A percentile compares a stretch with the other conserved stretches of the same genome.
Evolutionary conservation across 805 yeast species (phyloP).

Genomic region (Kuraishia piskuri): DNA sequence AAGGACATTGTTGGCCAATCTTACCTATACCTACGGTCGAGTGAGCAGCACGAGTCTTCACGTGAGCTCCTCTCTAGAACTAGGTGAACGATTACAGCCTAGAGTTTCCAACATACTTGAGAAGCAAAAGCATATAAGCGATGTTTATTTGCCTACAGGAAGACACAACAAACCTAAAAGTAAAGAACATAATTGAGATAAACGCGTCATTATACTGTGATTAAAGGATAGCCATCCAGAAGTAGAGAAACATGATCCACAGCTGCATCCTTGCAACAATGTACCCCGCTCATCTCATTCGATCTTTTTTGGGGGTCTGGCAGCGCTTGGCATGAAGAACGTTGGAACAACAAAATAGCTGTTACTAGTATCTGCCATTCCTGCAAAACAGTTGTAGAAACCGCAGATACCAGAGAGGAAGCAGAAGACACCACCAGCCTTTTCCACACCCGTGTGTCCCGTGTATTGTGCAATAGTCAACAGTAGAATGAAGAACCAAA

Average conservation of each 20-base stretch:
- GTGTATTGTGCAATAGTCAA: slow-evolving; percentile 36
- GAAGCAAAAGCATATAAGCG: background rate
- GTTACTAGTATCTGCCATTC: slow-evolving; percentile 36
- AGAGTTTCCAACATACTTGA: too few species aligned
- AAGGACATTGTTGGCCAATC: too few species aligned
- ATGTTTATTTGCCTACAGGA: background rate
- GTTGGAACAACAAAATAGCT: slow-evolving; percentile 48
- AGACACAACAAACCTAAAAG: background rate
- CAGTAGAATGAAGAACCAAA: slow-evolving; percentile 36
- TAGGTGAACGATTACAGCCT: too few species aligned
- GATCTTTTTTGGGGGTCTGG: slow-evolving; percentile 4
- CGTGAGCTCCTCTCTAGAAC: too few species aligned
- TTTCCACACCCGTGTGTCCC: slow-evolving; percentile 20
- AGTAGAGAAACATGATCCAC: background rate
- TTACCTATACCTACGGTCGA: too few species aligned
- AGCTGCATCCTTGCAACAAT: background rate
- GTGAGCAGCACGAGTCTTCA: too few species aligned
- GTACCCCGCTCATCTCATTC: background rate
- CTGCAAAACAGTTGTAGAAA: slow-evolving; percentile 39
- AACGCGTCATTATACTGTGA: background rate
- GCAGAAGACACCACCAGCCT: slow-evolving; percentile 43
- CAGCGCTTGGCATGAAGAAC: slow-evolving; percentile 36
- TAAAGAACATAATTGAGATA: background rate
- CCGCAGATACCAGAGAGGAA: slow-evolving; percentile 33
- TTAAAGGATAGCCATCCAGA: background rate